phyloP scores from a whole-genome alignment of 768 basidiomycete genomes.

The Psilocybe tampanensis region DNA sequence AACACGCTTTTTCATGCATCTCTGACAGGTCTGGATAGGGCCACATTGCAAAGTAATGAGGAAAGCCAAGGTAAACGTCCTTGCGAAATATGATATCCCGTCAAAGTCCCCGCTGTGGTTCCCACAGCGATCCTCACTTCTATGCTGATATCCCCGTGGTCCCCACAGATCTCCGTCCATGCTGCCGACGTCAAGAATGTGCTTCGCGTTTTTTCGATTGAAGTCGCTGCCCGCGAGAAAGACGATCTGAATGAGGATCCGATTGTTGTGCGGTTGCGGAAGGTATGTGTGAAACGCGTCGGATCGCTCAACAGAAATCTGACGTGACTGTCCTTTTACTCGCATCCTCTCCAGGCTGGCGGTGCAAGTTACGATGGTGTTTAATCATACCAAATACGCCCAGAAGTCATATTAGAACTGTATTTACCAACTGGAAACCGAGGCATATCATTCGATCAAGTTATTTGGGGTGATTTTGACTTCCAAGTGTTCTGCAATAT shows the following conservation, averaged over 20 bases:
- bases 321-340: slow-evolving; percentile 19
- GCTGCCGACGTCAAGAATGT: slow-evolving; percentile 84
- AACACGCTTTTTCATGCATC: slow-evolving; percentile 20
- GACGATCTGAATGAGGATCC: slow-evolving; percentile 88
- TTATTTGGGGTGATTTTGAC: not conserved
- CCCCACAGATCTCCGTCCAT: slow-evolving; percentile 85
- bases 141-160: slow-evolving; percentile 21
- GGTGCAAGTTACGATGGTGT: slow-evolving; percentile 90
- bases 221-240: slow-evolving; percentile 82
- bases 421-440: slow-evolving; percentile 17
- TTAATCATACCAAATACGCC: slow-evolving; percentile 33
- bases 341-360: slow-evolving; percentile 58
- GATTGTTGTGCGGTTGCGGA: slow-evolving; percentile 79
- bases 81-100: slow-evolving; percentile 27
- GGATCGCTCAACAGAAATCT: slow-evolving; percentile 10
- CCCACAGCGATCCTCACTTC: slow-evolving; percentile 32
- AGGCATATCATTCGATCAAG: not conserved
- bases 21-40: slow-evolving; percentile 73
- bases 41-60: slow-evolving; percentile 86
- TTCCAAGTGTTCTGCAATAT: not conserved
- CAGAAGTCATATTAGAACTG: slow-evolving; percentile 11
- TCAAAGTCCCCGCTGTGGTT: slow-evolving; percentile 25
- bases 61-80: slow-evolving; percentile 74
- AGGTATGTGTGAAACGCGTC: slow-evolving; percentile 49
- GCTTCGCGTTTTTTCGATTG: slow-evolving; percentile 80